Base-by-base conservation (phyloP, 352 stramenopile species). In the Pythium rishiriense region DNA sequence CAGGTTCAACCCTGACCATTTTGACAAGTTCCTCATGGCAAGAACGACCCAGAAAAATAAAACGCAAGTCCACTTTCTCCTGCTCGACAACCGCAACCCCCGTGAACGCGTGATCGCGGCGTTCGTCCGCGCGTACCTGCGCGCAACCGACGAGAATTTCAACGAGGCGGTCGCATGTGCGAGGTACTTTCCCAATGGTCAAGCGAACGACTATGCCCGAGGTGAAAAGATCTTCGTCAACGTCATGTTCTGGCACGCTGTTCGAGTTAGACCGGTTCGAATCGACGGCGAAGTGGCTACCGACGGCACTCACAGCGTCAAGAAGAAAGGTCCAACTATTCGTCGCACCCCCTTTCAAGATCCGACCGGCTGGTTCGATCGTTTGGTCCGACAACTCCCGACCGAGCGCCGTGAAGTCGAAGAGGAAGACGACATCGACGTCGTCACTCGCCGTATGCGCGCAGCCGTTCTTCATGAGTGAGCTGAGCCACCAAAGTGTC, bases 191-290 rank as follows among this genome's bases (percentile, higher is more conserved):
- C 58, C 47, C 2, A n/a, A 59, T 7, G 58, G 58, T 11, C 3
- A 35, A 29, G 24, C 37, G 10, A 66, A 66, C 58, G 26, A 66
- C 25, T 66, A 53, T 35, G 37, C 58, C 5, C 24, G n/a, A 11
- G 2, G n/a, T 2, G 12, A 5, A 8, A 3, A 15, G 1, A 24
- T 59, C 17, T 66, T 58, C 35, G 58, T 66, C 10, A 66, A 66
- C 41, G 58, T 66, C 22, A 59, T 59, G 58, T 66, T 66, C 58
- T 58, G 39, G 48, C 58, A 59, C 39, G 47, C 52, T n/a, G 49
- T 66, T 46, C 15, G 28, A 1, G 46, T 64, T 21, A 22, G 9
- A 29, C 48, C n/a, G n/a, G n/a, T n/a, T n/a, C n/a, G n/a, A n/a
- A n/a, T n/a, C n/a, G n/a, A n/a, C n/a, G n/a, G 33, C 33, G 17